These are phyloP conservation scores for Vigna radiata DNA, from an alignment of 306 rosid species.

Conservation along the genomic window DNA sequence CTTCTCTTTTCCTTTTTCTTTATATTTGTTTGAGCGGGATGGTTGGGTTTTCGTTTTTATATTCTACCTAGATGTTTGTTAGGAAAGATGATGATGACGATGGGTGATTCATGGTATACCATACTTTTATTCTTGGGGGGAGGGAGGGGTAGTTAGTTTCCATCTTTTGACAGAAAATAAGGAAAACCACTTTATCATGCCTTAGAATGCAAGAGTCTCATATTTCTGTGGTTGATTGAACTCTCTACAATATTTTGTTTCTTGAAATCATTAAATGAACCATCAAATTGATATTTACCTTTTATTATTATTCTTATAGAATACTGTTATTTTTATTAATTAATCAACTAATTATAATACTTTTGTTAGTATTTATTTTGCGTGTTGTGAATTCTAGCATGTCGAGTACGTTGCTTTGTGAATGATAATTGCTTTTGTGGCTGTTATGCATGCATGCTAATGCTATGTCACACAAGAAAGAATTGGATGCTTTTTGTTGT, in stretches of 20 bases:
- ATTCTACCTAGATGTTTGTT: constrained; percentile 33
- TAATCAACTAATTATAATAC: background rate
- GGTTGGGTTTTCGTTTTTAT: constrained; percentile 23
- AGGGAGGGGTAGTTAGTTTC: constrained; percentile 3
- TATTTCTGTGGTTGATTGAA: constrained; percentile 10
- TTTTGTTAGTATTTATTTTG: background rate
- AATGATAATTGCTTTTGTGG: constrained; percentile 33
- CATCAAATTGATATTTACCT: background rate
- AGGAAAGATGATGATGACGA: constrained; percentile 7
- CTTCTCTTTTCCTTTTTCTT: background rate
- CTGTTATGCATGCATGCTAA: constrained; percentile 31
- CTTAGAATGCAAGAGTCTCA: constrained; percentile 2
- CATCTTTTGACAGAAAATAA: constrained; percentile 20
- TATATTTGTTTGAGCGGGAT: background rate
- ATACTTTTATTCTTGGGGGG: background rate
- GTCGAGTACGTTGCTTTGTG: constrained; percentile 29
- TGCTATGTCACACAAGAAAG: constrained; percentile 40
- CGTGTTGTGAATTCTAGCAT: constrained; percentile 28
- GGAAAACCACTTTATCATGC: constrained; percentile 27
- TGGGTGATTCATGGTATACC: background rate
- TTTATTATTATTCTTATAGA: background rate
- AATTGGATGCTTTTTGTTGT: constrained; percentile 49
- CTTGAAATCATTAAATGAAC: background rate
- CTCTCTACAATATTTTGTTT: background rate
- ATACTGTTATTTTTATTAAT: background rate